Evolutionary conservation across 1,284 basidiomycete species (phyloP), one percentile per base, ranked within the genome.

Genomic region (Fomitopsis palustris): DNA sequence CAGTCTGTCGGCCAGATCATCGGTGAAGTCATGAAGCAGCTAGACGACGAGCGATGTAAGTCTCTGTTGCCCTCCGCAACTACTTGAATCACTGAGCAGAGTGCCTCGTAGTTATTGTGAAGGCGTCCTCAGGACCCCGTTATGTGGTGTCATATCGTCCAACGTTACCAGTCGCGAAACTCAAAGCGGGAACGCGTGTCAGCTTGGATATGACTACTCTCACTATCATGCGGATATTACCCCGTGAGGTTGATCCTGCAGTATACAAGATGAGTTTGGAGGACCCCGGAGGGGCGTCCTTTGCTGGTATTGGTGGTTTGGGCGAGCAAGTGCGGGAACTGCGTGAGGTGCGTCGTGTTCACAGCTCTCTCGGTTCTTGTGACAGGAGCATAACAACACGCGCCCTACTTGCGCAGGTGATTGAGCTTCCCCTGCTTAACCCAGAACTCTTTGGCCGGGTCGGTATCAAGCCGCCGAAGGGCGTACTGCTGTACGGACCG

Each of bases 221-320:
- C 39, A 99, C 97, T 8, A 95, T 99, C 73, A 99, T 99, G 96
- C 89, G 96, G 51, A 97, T 99, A 62, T 80, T 99, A 33, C 97
- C 97, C 8, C 86, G 97, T 65, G 97, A 99, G 75, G 95, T 99
- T 27, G 97, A 99, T 73, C 97, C 97, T 19, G 79, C 97, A 70
- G 96, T 99, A 5, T 99, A 99, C 82, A 98, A 98, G 79, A 99
- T 99, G 97, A 96, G 93, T 65, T 82, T 98, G 69, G 97, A 99
- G 75, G 96, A 99, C 70, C 95, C 97, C 2, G 95, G 94, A 79
- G 91, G 90, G 56, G 95, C 94, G 19, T 87, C 93, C 17, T 99
- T 99, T 74, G 96, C 96, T 0, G 96, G 96, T 63, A 98, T 99
- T 62, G 97, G 97, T 72, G 97, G 97, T 41, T 77, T 99, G 55